Conservation (phyloP, 2,329 filamentous ascomycete species). For the Hypoxylon sp. region DNA sequence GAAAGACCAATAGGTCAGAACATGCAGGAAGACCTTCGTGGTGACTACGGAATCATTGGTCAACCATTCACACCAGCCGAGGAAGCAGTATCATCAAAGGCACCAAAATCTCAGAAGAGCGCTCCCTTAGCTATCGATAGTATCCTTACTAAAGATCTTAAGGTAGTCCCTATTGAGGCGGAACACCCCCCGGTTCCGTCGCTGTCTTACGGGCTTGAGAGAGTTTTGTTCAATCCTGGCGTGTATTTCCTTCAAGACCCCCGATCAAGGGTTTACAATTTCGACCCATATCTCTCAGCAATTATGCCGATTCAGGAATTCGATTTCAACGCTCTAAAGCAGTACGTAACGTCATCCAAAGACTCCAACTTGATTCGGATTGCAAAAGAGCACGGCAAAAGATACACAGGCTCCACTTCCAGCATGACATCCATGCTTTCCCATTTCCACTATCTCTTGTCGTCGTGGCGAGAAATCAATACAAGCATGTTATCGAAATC, state of each 20-base stretch:
- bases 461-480: conserved; percentile 83
- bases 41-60: conserved; percentile 26
- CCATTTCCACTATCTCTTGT: conserved; percentile 95
- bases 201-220: conserved; percentile 82
- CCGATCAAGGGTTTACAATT: conserved; percentile 91
- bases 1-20: neutral
- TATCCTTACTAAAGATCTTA: conserved; percentile 50
- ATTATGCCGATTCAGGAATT: conserved; percentile 97
- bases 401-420: conserved; percentile 94
- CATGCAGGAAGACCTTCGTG: conserved; percentile 4
- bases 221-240: conserved; percentile 95
- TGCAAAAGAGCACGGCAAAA: conserved; percentile 76
- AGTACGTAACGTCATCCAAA: conserved; percentile 92
- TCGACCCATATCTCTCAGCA: conserved; percentile 91
- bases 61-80: conserved; percentile 16
- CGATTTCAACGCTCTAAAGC: conserved; percentile 87
- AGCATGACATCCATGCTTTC: conserved; percentile 91
- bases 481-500: conserved; percentile 74
- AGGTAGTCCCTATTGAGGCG: conserved; percentile 54
- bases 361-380: conserved; percentile 80
- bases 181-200: conserved; percentile 65
- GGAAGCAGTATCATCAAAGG: neutral
- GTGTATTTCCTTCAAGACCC: conserved; percentile 94
- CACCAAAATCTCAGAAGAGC: conserved; percentile 7
- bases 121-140: conserved; percentile 40